phyloP scores from a whole-genome alignment of 805 yeast species.

The Cyberlindnera japonica region DNA sequence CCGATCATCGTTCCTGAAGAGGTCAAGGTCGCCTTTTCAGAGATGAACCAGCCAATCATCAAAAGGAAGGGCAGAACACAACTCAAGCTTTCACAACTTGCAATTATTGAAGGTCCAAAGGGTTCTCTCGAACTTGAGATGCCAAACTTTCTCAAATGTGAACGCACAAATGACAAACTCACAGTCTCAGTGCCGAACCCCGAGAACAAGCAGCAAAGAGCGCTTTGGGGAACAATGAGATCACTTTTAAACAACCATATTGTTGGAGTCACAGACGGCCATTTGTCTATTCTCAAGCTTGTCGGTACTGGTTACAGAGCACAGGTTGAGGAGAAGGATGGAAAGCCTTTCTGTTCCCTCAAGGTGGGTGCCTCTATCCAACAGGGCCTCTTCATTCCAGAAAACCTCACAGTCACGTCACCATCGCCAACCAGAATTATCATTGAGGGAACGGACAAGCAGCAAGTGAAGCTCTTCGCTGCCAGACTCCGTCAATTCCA shows the following conservation, averaged over 20 bases:
- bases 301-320: constrained; percentile 98
- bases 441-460: constrained; percentile 84
- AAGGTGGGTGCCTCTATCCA: constrained; percentile 87
- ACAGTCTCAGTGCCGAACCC: constrained; percentile 56
- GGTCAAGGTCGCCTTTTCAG: constrained; percentile 45
- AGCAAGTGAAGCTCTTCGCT: constrained; percentile 82
- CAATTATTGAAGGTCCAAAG: constrained; percentile 71
- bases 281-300: constrained; percentile 76
- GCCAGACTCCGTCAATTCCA: constrained; percentile 80
- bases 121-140: constrained; percentile 62
- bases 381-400: constrained; percentile 75
- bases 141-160: constrained; percentile 65
- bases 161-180: constrained; percentile 38
- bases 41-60: constrained; percentile 51
- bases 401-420: constrained; percentile 63
- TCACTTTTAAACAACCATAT: constrained; percentile 73
- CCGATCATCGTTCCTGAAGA: constrained; percentile 70
- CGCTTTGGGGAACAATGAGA: constrained; percentile 95
- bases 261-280: constrained; percentile 91
- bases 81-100: constrained; percentile 52
- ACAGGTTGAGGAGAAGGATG: constrained; percentile 53
- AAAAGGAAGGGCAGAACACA: constrained; percentile 65
- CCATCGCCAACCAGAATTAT: constrained; percentile 86
- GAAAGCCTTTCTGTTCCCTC: constrained; percentile 56
- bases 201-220: constrained; percentile 60